Evolutionary conservation across 352 stramenopile species (phyloP).

Genomic region (Phytophthora pseudosyringae): DNA sequence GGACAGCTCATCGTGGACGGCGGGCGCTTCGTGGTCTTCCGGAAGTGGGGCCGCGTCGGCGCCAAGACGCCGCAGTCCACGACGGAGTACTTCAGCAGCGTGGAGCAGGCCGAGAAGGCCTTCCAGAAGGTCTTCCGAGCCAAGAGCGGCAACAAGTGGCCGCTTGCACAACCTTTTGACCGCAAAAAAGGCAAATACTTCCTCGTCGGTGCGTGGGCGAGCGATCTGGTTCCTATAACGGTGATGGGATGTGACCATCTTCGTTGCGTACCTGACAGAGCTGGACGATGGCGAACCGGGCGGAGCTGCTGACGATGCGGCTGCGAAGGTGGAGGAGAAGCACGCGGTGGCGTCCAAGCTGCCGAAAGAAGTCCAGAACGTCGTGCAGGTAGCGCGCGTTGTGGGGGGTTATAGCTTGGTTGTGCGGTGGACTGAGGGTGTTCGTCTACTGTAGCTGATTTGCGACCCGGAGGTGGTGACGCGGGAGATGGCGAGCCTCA

Average conservation of each 20-base stretch:
- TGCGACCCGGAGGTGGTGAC: slow-evolving; percentile 55
- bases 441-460: slow-evolving; percentile 42
- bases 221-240: not conserved
- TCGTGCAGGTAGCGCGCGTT: slow-evolving; percentile 38
- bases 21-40: slow-evolving; percentile 54
- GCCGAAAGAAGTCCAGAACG: slow-evolving; percentile 40
- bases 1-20: slow-evolving; percentile 63
- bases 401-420: not conserved
- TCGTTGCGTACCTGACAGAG: slow-evolving; percentile 26
- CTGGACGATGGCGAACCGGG: slow-evolving; percentile 48
- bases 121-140: slow-evolving; percentile 62
- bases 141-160: slow-evolving; percentile 75
- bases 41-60: slow-evolving; percentile 73
- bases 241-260: slow-evolving; percentile 3
- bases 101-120: slow-evolving; percentile 40
- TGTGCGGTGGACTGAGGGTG: not conserved
- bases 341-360: slow-evolving; percentile 36
- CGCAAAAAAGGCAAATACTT: slow-evolving; percentile 68
- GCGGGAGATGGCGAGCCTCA: slow-evolving; percentile 53
- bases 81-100: slow-evolving; percentile 13
- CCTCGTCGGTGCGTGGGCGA: slow-evolving; percentile 53
- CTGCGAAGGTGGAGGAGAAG: slow-evolving; percentile 38
- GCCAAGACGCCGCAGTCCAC: slow-evolving; percentile 54
- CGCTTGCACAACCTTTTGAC: slow-evolving; percentile 46
- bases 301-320: slow-evolving; percentile 22